phyloP scores from a whole-genome alignment of 108 stramenopile genomes.

The Craspedostauros australis region DNA sequence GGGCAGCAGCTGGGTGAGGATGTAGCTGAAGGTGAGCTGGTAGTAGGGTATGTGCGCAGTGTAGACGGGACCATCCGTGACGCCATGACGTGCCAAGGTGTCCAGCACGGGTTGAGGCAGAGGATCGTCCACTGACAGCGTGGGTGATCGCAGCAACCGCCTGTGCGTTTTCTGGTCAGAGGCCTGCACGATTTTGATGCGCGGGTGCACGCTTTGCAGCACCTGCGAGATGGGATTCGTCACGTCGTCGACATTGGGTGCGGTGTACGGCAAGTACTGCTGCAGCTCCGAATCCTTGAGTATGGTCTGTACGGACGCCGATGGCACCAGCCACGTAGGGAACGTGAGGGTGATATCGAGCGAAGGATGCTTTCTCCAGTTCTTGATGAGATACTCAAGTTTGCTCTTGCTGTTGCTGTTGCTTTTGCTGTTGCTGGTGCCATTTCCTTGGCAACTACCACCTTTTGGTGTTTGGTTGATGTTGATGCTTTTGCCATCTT shows the following conservation, averaged over 20 bases:
- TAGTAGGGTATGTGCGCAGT: conserved; percentile 37
- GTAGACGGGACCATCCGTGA: conserved; percentile 5
- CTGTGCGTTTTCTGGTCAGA: conserved; percentile 7
- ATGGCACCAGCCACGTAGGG: conserved; percentile 28
- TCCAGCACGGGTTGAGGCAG: conserved; percentile 1
- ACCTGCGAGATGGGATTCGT: conserved; percentile 30
- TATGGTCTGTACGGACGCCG: conserved; percentile 9
- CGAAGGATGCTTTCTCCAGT: conserved; percentile 37
- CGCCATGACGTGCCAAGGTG: background rate
- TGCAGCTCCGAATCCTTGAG: conserved; percentile 17
- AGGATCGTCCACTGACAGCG: conserved; percentile 11
- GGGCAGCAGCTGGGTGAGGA: conserved; percentile 61
- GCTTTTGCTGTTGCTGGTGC: no score
- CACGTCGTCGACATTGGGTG: no score
- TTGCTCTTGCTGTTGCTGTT: no score
- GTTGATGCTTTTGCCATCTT: no score
- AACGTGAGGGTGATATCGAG: conserved; percentile 28
- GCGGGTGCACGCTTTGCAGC: conserved; percentile 53
- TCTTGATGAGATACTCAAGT: background rate
- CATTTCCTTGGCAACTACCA: no score
- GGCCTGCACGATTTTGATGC: conserved; percentile 56
- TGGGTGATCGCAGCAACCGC: conserved; percentile 7
- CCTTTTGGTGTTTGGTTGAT: no score
- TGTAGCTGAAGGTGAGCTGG: conserved; percentile 55
- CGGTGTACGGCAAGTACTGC: conserved; percentile 40